A percentile compares a stretch with the other conserved stretches of the same genome.
phyloP scores from a whole-genome alignment of 75 land plant genomes.

The Pseudotsuga menziesii region DNA sequence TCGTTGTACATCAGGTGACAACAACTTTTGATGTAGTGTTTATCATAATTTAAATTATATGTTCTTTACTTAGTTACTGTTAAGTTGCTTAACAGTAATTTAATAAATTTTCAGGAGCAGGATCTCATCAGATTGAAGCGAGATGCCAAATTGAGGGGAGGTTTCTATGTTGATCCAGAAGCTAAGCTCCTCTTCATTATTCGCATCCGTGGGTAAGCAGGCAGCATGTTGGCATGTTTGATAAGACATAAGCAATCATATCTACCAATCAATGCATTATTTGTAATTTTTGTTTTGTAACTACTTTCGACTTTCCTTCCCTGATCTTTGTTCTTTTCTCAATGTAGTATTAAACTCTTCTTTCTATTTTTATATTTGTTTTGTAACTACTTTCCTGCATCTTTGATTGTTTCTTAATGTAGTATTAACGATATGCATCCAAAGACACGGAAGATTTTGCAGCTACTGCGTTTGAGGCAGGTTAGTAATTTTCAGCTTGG shows the following conservation, averaged over 20 bases:
- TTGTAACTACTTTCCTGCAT: neutral
- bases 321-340: neutral
- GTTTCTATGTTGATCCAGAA: constrained; percentile 81
- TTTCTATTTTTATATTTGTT: neutral
- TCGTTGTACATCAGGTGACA: too few species aligned
- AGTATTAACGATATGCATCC: constrained; percentile 86
- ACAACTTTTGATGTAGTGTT: neutral
- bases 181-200: constrained; percentile 68
- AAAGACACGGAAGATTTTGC: constrained; percentile 71
- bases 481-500: constrained; percentile 14
- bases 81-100: constrained; percentile 3
- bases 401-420: neutral
- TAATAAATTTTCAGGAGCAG: constrained; percentile 32
- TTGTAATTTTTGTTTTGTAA: neutral
- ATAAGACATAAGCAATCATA: neutral
- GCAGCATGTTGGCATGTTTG: neutral
- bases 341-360: neutral
- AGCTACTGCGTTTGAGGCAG: constrained; percentile 78
- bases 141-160: constrained; percentile 65
- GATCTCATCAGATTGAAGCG: constrained; percentile 67
- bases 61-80: neutral
- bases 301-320: neutral
- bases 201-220: constrained; percentile 61
- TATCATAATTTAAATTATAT: neutral
- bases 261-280: too few species aligned